These are phyloP conservation scores for Mortierella sp. DNA, from an alignment of 371 early-diverging fungal genomes.

Conservation along the genomic window DNA sequence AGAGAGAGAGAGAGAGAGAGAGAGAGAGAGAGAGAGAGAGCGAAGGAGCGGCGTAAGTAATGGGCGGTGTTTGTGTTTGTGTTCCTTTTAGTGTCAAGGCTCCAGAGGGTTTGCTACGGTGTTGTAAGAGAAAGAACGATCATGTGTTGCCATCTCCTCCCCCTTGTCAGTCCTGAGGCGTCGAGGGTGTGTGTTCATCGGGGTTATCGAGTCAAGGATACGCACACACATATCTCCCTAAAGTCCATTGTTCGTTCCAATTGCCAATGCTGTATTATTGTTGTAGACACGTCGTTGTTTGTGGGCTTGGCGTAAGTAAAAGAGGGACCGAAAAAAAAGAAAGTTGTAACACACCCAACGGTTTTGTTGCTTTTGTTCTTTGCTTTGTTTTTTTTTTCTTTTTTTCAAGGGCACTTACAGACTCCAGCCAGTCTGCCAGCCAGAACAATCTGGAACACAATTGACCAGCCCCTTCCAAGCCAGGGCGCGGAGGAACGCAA, in stretches of 20 bases:
- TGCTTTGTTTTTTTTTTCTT: background rate
- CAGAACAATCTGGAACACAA: background rate
- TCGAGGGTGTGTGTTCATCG: background rate
- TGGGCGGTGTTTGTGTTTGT: slow-evolving; percentile 11
- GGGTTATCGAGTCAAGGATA: background rate
- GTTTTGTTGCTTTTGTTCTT: background rate
- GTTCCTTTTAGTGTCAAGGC: background rate
- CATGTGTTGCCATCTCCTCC: background rate
- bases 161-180: background rate
- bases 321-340: background rate
- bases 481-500: too few relatives aligned
- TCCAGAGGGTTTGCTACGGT: background rate
- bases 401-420: background rate
- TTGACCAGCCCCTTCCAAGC: background rate
- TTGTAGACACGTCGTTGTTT: background rate
- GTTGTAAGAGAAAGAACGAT: background rate
- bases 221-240: background rate
- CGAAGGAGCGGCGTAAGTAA: background rate
- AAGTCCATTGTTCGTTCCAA: background rate
- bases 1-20: background rate
- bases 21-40: background rate
- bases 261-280: background rate
- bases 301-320: background rate
- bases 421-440: background rate
- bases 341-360: background rate